Evolutionary conservation across 2,329 filamentous ascomycete genomes (phyloP), one percentile per base, ranked within the genome.

Genomic region (Ophiosphaerella korrae): DNA sequence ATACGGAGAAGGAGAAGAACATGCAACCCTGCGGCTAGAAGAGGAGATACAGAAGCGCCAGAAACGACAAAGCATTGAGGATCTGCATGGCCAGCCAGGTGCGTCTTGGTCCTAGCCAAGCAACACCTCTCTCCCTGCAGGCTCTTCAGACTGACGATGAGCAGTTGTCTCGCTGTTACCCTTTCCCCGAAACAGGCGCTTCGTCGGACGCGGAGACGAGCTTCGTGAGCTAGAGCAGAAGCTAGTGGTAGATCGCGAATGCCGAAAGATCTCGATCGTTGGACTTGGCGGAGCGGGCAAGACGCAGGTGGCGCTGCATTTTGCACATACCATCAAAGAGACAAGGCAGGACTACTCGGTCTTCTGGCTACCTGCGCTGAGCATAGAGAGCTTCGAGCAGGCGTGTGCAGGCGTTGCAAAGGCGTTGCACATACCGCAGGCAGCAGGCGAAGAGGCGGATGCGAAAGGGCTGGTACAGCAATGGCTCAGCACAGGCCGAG

Each of bases 301-400:
- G n/a, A n/a, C n/a, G n/a, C n/a, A n/a, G n/a, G n/a, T n/a, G n/a
- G n/a, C n/a, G n/a, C n/a, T n/a, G 3, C 31, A 60, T 18, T 64
- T 67, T 34, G 62, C 60, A n/a, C 68, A 69, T 48, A 42, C 3
- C 11, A 45, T 62, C 1, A 53, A 53, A 13, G 38, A 60, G 29
- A 47, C 13, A n/a, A 16, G 34, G 24, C 44, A 26, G 2, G 57
- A 52, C 0, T 50, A 45, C 41, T 60, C 60, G 7, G 39, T 60
- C 32, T 59, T 60, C 46, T 63, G 53, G 60, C 24, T 63, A 36
- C 49, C 57, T 26, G 60, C 55, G n/a, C 23, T 50, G 12, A 58
- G 52, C 18, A 48, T 50, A 26, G 50, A 54, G 33, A 53, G 45
- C 47, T 53, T 55, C 32, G 46, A 63, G 36, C 57, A 58, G 36